phyloP scores from a whole-genome alignment of 2,329 filamentous ascomycete species.

The Hypoxylon sp. region DNA sequence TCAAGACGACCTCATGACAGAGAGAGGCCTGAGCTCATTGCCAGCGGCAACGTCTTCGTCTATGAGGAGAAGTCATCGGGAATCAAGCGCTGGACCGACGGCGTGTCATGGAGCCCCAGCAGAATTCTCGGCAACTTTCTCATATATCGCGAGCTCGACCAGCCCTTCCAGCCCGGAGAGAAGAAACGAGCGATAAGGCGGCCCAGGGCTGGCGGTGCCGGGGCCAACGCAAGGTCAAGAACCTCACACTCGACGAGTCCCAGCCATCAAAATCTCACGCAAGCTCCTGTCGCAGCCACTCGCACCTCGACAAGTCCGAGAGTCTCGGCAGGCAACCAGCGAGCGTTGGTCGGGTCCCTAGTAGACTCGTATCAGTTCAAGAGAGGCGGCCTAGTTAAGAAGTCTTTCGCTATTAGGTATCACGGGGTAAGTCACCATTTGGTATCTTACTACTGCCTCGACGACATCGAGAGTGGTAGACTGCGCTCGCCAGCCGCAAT shows the following conservation, averaged over 20 bases:
- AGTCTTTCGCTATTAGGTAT: constrained; percentile 84
- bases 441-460: constrained; percentile 86
- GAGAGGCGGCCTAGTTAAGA: constrained; percentile 82
- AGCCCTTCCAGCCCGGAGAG: constrained; percentile 80
- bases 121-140: constrained; percentile 86
- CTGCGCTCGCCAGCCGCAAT: constrained; percentile 67
- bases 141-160: constrained; percentile 82
- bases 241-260: too few relatives aligned
- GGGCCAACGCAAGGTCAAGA: too few relatives aligned
- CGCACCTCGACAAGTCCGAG: too few relatives aligned
- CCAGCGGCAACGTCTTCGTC: constrained; percentile 86
- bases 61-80: constrained; percentile 91
- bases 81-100: constrained; percentile 95
- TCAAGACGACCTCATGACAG: constrained; percentile 86
- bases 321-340: constrained; percentile 50
- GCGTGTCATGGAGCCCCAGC: constrained; percentile 88
- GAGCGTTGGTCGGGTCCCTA: constrained; percentile 75
- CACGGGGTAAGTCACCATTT: constrained; percentile 81
- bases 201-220: constrained; percentile 53
- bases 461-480: constrained; percentile 73
- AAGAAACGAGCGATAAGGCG: constrained; percentile 86
- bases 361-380: constrained; percentile 94
- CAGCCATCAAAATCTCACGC: too few relatives aligned
- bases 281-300: too few relatives aligned
- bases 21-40: constrained; percentile 78